Conservation (phyloP, 1,284 basidiomycete genomes). For the Paramarasmius palmivorus region DNA sequence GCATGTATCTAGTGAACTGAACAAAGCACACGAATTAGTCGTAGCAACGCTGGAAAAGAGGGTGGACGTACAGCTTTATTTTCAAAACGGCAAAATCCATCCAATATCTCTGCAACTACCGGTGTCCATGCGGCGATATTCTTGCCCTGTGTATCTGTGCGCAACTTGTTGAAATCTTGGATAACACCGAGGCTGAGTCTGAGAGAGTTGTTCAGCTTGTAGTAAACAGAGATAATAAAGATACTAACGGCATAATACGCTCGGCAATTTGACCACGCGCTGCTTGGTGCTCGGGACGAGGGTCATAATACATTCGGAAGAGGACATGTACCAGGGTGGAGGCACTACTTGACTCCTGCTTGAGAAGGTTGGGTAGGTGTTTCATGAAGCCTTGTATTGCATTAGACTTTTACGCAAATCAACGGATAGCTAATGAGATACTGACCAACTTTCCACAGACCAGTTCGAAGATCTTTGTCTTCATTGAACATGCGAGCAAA, state of each 20-base stretch:
- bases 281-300: slow-evolving; percentile 82
- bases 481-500: slow-evolving; percentile 98
- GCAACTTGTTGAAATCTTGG: slow-evolving; percentile 88
- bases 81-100: slow-evolving; percentile 89
- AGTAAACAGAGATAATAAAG: slow-evolving; percentile 4
- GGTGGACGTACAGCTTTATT: slow-evolving; percentile 76
- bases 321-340: slow-evolving; percentile 93
- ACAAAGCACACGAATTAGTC: slow-evolving; percentile 10
- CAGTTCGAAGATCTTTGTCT: slow-evolving; percentile 95
- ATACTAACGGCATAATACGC: slow-evolving; percentile 84
- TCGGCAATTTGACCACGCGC: slow-evolving; percentile 84
- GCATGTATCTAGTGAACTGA: slow-evolving; percentile 83
- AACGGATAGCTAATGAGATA: slow-evolving; percentile 20
- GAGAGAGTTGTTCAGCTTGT: slow-evolving; percentile 8
- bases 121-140: slow-evolving; percentile 99
- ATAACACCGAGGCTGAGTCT: slow-evolving; percentile 92
- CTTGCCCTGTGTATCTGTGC: slow-evolving; percentile 89
- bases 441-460: slow-evolving; percentile 98
- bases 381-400: slow-evolving; percentile 90
- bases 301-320: slow-evolving; percentile 92
- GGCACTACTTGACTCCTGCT: slow-evolving; percentile 97
- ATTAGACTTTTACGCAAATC: neutral
- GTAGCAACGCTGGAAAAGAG: neutral
- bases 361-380: slow-evolving; percentile 95
- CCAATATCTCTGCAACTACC: slow-evolving; percentile 91